Conservation (phyloP, 129 eudicot genomes). For the Escallonia herrerae region DNA sequence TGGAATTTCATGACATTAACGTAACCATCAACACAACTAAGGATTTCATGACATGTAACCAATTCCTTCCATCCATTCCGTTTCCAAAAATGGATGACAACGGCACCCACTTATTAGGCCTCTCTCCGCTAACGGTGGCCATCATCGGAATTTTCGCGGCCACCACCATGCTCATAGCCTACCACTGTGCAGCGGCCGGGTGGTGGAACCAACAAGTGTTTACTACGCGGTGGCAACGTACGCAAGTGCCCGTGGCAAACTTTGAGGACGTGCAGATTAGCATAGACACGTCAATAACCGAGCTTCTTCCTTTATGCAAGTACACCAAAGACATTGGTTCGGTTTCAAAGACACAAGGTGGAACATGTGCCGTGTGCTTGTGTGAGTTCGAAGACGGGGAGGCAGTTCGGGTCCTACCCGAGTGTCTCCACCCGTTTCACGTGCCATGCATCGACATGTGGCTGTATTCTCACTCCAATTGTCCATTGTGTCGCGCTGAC, state of each 20-base stretch:
- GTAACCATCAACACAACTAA: too few species aligned
- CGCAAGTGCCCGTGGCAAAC: conserved; percentile 15
- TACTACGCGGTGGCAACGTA: not conserved
- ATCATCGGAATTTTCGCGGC: conserved; percentile 52
- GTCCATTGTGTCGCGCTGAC: conserved; percentile 61
- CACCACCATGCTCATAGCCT: conserved; percentile 29
- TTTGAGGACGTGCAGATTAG: not conserved
- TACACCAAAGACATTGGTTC: conserved; percentile 24
- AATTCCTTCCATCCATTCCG: too few species aligned
- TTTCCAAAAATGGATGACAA: too few species aligned
- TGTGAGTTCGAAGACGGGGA: conserved; percentile 54
- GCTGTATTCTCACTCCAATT: conserved; percentile 44
- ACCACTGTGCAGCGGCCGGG: conserved; percentile 36
- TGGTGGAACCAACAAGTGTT: conserved; percentile 22
- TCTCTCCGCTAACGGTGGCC: conserved; percentile 39
- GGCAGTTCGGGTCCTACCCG: conserved; percentile 42
- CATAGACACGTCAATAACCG: conserved; percentile 7
- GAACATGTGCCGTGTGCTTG: conserved; percentile 48
- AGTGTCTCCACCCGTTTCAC: conserved; percentile 54
- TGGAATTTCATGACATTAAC: too few species aligned
- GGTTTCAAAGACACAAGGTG: conserved; percentile 6
- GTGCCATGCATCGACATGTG: conserved; percentile 55
- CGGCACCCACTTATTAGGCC: too few species aligned
- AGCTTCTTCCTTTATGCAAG: conserved; percentile 21
- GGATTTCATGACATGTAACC: too few species aligned